These are phyloP conservation scores for Macaranga tanarius DNA, from an alignment of 441 rosid species.

Conservation along the genomic window DNA sequence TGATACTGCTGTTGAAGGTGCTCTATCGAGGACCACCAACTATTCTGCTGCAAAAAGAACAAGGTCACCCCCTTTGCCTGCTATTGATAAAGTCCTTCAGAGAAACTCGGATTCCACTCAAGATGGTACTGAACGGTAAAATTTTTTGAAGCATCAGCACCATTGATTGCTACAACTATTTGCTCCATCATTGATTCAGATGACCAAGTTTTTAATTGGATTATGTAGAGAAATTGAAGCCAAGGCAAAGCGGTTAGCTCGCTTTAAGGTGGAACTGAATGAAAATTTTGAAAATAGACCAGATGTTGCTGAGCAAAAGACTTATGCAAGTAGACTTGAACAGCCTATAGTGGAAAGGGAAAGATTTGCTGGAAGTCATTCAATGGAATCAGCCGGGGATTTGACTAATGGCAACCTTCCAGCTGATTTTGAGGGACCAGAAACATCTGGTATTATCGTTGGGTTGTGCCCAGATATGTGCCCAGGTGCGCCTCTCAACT, in stretches of 20 bases:
- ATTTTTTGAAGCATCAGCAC: conserved; percentile 23
- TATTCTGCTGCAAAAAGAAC: conserved; percentile 60
- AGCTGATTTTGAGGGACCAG: conserved; percentile 58
- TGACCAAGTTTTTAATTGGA: conserved; percentile 17
- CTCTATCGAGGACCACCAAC: conserved; percentile 31
- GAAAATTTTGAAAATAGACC: conserved; percentile 41
- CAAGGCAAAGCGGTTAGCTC: conserved; percentile 90
- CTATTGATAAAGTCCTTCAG: conserved; percentile 42
- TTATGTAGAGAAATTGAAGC: conserved; percentile 81
- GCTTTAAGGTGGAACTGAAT: conserved; percentile 76
- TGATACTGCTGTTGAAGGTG: conserved; percentile 30
- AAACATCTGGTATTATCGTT: conserved; percentile 56
- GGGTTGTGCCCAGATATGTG: conserved; percentile 99
- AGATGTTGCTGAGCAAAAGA: conserved; percentile 43
- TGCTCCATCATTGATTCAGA: conserved; percentile 14
- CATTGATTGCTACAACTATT: background rate
- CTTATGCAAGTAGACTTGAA: conserved; percentile 39
- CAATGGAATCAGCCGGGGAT: conserved; percentile 46
- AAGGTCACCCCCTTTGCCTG: conserved; percentile 61
- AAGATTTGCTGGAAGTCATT: conserved; percentile 28
- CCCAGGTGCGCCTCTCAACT: conserved; percentile 65
- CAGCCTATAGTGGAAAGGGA: conserved; percentile 39
- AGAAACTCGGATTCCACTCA: conserved; percentile 39
- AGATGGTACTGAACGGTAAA: conserved; percentile 71
- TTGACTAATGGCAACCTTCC: conserved; percentile 37